Conservation (phyloP, 768 basidiomycete species). For the Lactarius sp. region DNA sequence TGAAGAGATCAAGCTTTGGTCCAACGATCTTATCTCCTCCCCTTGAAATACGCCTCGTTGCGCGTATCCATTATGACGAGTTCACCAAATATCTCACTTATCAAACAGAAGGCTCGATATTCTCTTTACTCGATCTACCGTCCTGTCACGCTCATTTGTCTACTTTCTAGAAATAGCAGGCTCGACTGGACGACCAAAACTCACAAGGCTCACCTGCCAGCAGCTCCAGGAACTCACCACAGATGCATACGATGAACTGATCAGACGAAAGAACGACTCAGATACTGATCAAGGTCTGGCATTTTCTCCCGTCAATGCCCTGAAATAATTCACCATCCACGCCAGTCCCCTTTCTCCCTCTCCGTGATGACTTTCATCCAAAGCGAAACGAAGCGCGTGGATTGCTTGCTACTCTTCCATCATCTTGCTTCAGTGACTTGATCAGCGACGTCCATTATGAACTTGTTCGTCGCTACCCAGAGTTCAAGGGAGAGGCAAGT, state of each 20-base stretch:
- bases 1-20: not conserved
- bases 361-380: conserved; percentile 91
- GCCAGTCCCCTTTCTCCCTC: conserved; percentile 84
- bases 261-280: conserved; percentile 64
- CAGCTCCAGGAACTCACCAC: conserved; percentile 98
- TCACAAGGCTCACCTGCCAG: conserved; percentile 88
- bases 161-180: conserved; percentile 56
- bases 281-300: conserved; percentile 60
- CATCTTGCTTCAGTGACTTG: conserved; percentile 85
- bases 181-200: conserved; percentile 80
- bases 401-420: conserved; percentile 91
- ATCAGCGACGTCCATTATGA: conserved; percentile 95
- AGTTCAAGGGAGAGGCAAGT: conserved; percentile 84
- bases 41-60: conserved; percentile 47
- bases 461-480: conserved; percentile 88
- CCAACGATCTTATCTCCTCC: conserved; percentile 40
- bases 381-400: conserved; percentile 97
- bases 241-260: conserved; percentile 94
- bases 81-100: conserved; percentile 70
- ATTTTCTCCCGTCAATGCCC: not conserved
- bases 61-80: conserved; percentile 47
- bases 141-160: not conserved
- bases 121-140: not conserved
- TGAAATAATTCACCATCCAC: not conserved
- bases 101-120: conserved; percentile 59